These are phyloP conservation scores for Fusarium nelsonii DNA, from an alignment of 2,329 filamentous ascomycete species.

Conservation along the genomic window DNA sequence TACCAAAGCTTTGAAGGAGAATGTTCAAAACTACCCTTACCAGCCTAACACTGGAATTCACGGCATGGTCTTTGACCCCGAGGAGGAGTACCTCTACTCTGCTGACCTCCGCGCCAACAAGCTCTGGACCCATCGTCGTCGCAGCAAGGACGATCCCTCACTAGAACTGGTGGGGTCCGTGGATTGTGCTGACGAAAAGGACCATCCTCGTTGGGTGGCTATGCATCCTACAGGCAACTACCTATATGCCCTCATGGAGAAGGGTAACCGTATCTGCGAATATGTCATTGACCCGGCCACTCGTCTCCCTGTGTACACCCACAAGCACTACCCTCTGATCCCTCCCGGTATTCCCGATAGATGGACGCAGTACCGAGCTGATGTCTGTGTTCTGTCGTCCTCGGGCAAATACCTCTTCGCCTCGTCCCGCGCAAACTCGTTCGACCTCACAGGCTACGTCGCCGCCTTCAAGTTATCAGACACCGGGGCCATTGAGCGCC, in stretches of 20 bases:
- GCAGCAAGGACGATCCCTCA: constrained; percentile 50
- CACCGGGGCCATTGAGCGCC: constrained; percentile 78
- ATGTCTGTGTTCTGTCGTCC: constrained; percentile 80
- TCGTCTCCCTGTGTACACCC: constrained; percentile 82
- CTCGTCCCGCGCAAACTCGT: constrained; percentile 82
- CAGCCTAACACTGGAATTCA: constrained; percentile 78
- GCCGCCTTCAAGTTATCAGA: constrained; percentile 79
- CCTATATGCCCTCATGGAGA: constrained; percentile 89
- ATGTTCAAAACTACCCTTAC: constrained; percentile 80
- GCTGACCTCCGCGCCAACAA: constrained; percentile 83
- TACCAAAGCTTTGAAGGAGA: constrained; percentile 69
- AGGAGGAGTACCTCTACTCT: constrained; percentile 81
- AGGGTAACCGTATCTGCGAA: constrained; percentile 85
- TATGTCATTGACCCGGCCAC: constrained; percentile 82
- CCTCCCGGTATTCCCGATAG: constrained; percentile 73
- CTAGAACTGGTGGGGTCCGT: constrained; percentile 79
- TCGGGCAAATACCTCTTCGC: constrained; percentile 84
- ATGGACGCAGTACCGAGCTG: constrained; percentile 80
- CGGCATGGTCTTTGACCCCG: constrained; percentile 83
- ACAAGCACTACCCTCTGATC: constrained; percentile 81
- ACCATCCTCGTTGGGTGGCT: constrained; percentile 91
- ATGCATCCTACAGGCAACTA: constrained; percentile 83
- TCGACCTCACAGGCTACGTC: constrained; percentile 83
- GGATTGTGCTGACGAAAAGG: constrained; percentile 75
- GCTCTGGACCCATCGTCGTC: constrained; percentile 86